Percentiles rank a stretch among this genome's conserved stretches.
Evolutionary conservation across 805 yeast species (phyloP).

Genomic region (Yueomyces sinensis): DNA sequence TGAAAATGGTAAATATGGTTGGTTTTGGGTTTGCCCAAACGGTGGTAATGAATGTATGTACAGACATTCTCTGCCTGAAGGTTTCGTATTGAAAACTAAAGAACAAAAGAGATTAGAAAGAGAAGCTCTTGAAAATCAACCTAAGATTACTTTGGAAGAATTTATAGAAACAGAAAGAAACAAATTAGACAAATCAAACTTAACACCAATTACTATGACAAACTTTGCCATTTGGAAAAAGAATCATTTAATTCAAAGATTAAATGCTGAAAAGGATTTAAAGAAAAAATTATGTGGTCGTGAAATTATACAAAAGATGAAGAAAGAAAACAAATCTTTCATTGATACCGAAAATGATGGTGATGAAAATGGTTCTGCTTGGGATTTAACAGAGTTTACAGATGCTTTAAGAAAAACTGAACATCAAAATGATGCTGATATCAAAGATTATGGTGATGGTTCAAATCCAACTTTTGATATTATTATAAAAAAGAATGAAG

Average conservation of each 20-base stretch:
- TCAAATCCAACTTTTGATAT: constrained; percentile 25
- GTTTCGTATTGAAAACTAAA: constrained; percentile 91
- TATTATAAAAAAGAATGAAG: constrained; percentile 3
- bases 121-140: constrained; percentile 70
- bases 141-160: constrained; percentile 88
- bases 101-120: constrained; percentile 87
- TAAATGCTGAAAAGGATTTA: constrained; percentile 28
- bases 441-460: constrained; percentile 71
- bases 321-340: constrained; percentile 39
- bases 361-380: constrained; percentile 25
- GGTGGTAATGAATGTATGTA: constrained; percentile 90
- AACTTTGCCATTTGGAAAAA: constrained; percentile 75
- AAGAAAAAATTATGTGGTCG: constrained; percentile 50
- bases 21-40: constrained; percentile 98
- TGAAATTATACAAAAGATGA: constrained; percentile 52
- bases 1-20: constrained; percentile 93
- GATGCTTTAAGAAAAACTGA: constrained; percentile 26
- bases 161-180: constrained; percentile 89
- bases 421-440: constrained; percentile 26
- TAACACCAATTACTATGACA: constrained; percentile 80
- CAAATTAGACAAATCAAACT: constrained; percentile 51
- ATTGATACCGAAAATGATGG: constrained; percentile 25
- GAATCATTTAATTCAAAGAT: constrained; percentile 47
- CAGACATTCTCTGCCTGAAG: constrained; percentile 91
- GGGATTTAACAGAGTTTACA: constrained; percentile 31